A percentile compares a stretch with the other conserved stretches of the same genome.
These are phyloP conservation scores for Calophaca sinica DNA, from an alignment of 306 rosid species.

Conservation along the genomic window DNA sequence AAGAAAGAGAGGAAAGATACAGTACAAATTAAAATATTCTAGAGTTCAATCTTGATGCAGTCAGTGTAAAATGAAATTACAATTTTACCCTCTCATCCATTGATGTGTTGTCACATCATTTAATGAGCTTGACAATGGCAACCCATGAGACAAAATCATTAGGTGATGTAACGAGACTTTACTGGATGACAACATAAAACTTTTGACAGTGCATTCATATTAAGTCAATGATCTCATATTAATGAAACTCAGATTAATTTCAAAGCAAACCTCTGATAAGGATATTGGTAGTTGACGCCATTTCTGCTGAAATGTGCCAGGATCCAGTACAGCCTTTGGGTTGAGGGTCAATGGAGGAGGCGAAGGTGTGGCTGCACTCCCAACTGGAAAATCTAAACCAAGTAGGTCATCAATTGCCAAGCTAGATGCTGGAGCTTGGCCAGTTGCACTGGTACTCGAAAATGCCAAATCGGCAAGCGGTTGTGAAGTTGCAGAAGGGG, in stretches of 20 bases:
- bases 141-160: constrained; percentile 4
- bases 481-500: constrained; percentile 65
- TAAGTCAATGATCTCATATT: constrained; percentile 30
- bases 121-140: not conserved
- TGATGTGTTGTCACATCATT: not conserved
- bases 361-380: constrained; percentile 62
- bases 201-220: not conserved
- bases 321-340: constrained; percentile 85
- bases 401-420: constrained; percentile 90
- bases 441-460: constrained; percentile 52
- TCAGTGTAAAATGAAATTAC: not conserved
- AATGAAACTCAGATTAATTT: constrained; percentile 40
- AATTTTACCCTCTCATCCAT: not conserved
- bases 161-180: not conserved
- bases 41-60: constrained; percentile 1
- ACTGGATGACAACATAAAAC: not conserved
- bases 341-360: constrained; percentile 84
- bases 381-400: constrained; percentile 70
- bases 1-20: constrained; percentile 1
- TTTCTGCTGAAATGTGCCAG: constrained; percentile 92
- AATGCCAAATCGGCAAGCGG: constrained; percentile 61
- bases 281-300: constrained; percentile 98
- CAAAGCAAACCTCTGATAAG: constrained; percentile 72
- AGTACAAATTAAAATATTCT: not conserved
- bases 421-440: constrained; percentile 64